Conservation (phyloP, 1,139 yeast genomes). For the Suhomyces chickasaworum region DNA sequence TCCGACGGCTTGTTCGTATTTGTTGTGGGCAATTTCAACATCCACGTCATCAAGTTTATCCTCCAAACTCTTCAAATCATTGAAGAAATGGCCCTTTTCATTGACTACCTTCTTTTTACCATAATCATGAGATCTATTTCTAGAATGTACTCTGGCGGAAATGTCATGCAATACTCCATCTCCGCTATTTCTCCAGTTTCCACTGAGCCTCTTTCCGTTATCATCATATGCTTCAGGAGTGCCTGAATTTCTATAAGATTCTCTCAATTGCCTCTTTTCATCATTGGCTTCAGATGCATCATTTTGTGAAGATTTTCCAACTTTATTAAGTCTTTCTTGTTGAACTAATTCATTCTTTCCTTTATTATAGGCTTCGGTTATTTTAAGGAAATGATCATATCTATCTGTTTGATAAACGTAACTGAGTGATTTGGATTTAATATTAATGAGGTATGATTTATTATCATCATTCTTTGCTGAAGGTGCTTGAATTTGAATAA, state of each 20-base stretch:
- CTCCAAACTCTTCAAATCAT: constrained; percentile 55
- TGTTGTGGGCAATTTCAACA: constrained; percentile 62
- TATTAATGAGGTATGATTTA: constrained; percentile 46
- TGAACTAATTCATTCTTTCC: constrained; percentile 64
- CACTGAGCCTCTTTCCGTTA: constrained; percentile 31
- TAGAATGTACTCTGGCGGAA: constrained; percentile 56
- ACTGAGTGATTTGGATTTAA: constrained; percentile 50
- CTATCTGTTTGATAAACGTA: constrained; percentile 69
- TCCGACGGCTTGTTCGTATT: constrained; percentile 57
- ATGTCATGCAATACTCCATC: constrained; percentile 53
- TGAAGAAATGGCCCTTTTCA: constrained; percentile 36
- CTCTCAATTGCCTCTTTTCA: constrained; percentile 45
- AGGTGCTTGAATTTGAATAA: constrained; percentile 41
- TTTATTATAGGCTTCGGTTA: constrained; percentile 59
- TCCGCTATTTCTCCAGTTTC: constrained; percentile 37
- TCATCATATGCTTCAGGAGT: constrained; percentile 30
- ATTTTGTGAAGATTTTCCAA: constrained; percentile 21
- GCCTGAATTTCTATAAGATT: constrained; percentile 44
- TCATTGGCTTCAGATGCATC: constrained; percentile 23
- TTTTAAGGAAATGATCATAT: constrained; percentile 57
- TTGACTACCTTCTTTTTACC: constrained; percentile 16
- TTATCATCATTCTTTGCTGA: constrained; percentile 25
- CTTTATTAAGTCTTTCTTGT: constrained; percentile 47
- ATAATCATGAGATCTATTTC: constrained; percentile 55
- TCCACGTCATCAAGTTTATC: constrained; percentile 69